Base-by-base conservation (phyloP, 768 basidiomycete genomes). In the Podaxis sp. region DNA sequence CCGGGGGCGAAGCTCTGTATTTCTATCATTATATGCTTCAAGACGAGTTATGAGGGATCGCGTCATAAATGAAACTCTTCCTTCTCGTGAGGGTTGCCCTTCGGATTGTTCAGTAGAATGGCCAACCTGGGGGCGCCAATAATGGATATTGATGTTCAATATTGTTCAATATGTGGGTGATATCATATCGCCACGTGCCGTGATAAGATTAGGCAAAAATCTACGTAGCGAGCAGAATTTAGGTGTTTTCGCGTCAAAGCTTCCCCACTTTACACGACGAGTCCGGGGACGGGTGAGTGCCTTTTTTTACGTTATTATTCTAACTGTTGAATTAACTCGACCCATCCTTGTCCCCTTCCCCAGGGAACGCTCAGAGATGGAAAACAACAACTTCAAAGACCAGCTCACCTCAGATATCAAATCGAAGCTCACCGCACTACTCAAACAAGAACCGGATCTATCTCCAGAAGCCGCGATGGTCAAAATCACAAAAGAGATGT, bases 401-500 rank as follows among this genome's bases (percentile, higher is more conserved):
- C 69, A 65, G 25, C 46, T 76, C 52, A 66, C 69, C 40, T 63
- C 59, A 36, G 72, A 75, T 25, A 65, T 77, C 54, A 66, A 67
- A 17, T 53, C 64, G 40, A 68, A 69, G 3, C 55, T 75, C 13
- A 63, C 63, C 2, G 65, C 69, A 5, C 68, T 73, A 2, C 68
- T 79, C 52, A 57, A 50, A 13, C 67, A 68, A 33, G 72, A 75
- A 37, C 72, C 73, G 1, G 66, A 68, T 22, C 60, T 77, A 37
- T 70, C 70, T 9, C 58, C 66, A 55, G 50, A 70, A 43, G 66
- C 72, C 47, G 78, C 79, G 2, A 70, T 79, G 69, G 67, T 59
- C 19, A 67, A 72, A 64, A 74, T 77, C 27, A 70, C 75, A 6
- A 64, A 66, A 24, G 70, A 75, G 5, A 72, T 81, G 72, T 75